Conservation (phyloP, 495 filamentous ascomycete species). For the Penicillium argentinense region DNA sequence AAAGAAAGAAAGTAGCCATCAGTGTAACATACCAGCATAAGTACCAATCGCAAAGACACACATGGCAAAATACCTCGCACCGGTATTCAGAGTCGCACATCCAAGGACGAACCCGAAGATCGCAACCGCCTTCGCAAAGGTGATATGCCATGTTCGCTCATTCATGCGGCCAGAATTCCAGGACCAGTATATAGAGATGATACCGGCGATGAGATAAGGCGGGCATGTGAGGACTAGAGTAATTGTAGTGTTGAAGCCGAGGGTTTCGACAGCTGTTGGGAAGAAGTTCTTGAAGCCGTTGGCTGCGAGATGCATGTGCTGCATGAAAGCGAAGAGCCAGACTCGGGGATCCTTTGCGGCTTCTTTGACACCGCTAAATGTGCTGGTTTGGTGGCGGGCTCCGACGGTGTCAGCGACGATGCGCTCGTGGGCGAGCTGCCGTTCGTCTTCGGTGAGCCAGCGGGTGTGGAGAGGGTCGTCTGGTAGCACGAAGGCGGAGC, state of each 20-base stretch:
- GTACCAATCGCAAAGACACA: slow-evolving; percentile 20
- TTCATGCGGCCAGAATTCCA: slow-evolving; percentile 45
- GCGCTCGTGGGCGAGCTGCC: slow-evolving; percentile 11
- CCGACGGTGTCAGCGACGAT: not conserved
- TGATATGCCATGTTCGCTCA: slow-evolving; percentile 53
- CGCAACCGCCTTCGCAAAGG: slow-evolving; percentile 31
- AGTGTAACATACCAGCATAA: slow-evolving; percentile 12
- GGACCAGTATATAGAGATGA: slow-evolving; percentile 43
- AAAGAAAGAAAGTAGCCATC: slow-evolving; percentile 2
- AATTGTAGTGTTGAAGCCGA: slow-evolving; percentile 39
- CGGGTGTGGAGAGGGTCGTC: slow-evolving; percentile 50
- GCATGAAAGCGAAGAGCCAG: slow-evolving; percentile 32
- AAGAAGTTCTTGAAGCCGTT: slow-evolving; percentile 53
- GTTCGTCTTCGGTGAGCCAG: slow-evolving; percentile 15
- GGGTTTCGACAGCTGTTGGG: slow-evolving; percentile 41
- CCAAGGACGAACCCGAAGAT: slow-evolving; percentile 47
- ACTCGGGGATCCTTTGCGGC: slow-evolving; percentile 34
- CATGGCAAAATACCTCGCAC: slow-evolving; percentile 21
- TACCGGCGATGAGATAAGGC: slow-evolving; percentile 49
- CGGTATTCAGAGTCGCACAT: slow-evolving; percentile 20
- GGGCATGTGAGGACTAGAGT: slow-evolving; percentile 56
- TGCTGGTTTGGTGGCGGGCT: slow-evolving; percentile 11
- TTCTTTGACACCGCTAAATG: slow-evolving; percentile 15
- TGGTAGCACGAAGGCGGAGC: slow-evolving; percentile 72
- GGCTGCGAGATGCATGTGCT: slow-evolving; percentile 28